Base-by-base conservation (phyloP, 441 rosid species). In the Syzygium malaccense region DNA sequence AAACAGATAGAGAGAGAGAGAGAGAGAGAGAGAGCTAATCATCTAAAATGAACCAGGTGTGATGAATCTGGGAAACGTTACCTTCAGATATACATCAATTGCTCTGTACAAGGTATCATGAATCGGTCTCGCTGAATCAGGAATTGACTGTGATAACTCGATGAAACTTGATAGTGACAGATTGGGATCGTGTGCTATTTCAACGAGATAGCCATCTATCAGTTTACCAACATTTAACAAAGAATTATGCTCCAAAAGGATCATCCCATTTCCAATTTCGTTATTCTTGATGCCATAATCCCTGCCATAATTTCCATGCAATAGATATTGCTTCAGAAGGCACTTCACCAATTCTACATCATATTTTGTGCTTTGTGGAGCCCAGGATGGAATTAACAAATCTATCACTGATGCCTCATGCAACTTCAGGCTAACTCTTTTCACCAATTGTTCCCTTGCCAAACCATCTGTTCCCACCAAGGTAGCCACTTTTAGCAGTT, bases 81-180 rank as follows among this genome's bases (percentile, higher is more conserved):
- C 99, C 98, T 95, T 95, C 87, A 98, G 93, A 95, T 93, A 98
- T 87, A 88, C 54, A 88, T 96, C 99, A 85, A 98, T 93, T 91
- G 99, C 99, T 90, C 93, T 95, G 94, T 98, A 98, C n/a, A 98
- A 91, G 66, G 94, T 95, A 86, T 98, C 98, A 85, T 98, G 98
- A 89, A 93, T 89, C n/a, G 95, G 96, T 88, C 99, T 94, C 28
- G 94, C 96, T 60, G 95, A 88, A 87, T 95, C 97, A 0, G 98
- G 98, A 89, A 98, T 91, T 2, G 92, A 92, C 90, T 51, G 93
- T n/a, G 97, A 90, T 79, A 98, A 87, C 86, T 94, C 94, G 0
- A 94, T 80, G 87, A 98, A 97, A 90, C 94, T 93, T 68, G 91
- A 86, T 23, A 95, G 89, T 8, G 92, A 68, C 49, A 98, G 93